phyloP scores from a whole-genome alignment of 129 eudicot species.

The Centella asiatica region DNA sequence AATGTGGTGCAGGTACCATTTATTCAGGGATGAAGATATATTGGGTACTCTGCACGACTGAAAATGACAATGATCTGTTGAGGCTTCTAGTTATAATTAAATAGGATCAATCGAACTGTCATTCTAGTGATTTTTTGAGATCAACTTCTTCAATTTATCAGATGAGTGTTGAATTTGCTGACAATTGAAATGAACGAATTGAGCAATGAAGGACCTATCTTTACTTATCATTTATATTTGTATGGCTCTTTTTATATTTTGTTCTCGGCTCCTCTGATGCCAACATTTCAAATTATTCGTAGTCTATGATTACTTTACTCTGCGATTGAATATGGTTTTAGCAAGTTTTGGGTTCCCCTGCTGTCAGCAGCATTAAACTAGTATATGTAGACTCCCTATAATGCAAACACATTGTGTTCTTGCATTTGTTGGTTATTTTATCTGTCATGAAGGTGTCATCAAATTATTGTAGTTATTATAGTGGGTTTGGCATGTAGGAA shows the following conservation, averaged over 20 bases:
- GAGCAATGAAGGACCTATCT: background rate
- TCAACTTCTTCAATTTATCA: background rate
- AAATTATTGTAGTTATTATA: too few species aligned
- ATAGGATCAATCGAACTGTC: background rate
- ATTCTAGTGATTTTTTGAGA: background rate
- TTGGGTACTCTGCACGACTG: constrained; percentile 91
- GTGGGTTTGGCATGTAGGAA: too few species aligned
- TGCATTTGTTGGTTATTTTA: too few species aligned
- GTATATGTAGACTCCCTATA: too few species aligned
- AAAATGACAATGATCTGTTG: background rate
- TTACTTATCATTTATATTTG: background rate
- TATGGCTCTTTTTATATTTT: background rate
- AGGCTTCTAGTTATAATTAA: constrained; percentile 1
- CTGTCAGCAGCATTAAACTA: too few species aligned
- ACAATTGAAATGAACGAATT: background rate
- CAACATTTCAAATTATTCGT: background rate
- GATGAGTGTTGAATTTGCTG: background rate
- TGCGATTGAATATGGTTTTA: too few species aligned
- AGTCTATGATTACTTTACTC: too few species aligned
- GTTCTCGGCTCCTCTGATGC: background rate
- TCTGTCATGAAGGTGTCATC: too few species aligned
- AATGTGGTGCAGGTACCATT: constrained; percentile 58
- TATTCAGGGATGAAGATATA: constrained; percentile 86
- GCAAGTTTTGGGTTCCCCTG: too few species aligned
- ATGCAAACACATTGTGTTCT: too few species aligned